Percentiles rank a stretch among this genome's conserved stretches.
These are phyloP conservation scores for Arabidopsis suecica DNA, from an alignment of 345 rosid genomes.

Conservation along the genomic window DNA sequence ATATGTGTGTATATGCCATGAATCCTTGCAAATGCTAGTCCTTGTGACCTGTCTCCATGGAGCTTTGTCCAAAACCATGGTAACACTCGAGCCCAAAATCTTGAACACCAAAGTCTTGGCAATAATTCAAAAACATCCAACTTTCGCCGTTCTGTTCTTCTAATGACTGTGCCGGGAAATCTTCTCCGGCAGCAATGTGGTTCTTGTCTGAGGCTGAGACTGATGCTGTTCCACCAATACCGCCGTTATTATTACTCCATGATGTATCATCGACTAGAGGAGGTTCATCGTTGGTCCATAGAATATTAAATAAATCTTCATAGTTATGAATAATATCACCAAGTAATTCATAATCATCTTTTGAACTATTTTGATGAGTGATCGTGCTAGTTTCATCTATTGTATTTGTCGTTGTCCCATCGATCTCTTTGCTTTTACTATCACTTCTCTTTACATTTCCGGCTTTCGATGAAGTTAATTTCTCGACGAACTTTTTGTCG, in stretches of 20 bases:
- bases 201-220: not conserved
- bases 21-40: not conserved
- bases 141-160: slow-evolving; percentile 33
- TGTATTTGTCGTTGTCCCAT: not conserved
- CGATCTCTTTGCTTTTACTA: not conserved
- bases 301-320: slow-evolving; percentile 53
- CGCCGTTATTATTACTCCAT: slow-evolving; percentile 26
- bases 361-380: slow-evolving; percentile 28
- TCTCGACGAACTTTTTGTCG: not conserved
- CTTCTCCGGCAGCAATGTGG: not conserved
- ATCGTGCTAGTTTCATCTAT: slow-evolving; percentile 30
- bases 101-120: slow-evolving; percentile 79
- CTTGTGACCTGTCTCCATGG: slow-evolving; percentile 11
- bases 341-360: slow-evolving; percentile 42
- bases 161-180: slow-evolving; percentile 32
- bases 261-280: slow-evolving; percentile 45
- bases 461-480: slow-evolving; percentile 1
- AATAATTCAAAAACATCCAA: slow-evolving; percentile 44
- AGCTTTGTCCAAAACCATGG: slow-evolving; percentile 30
- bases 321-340: slow-evolving; percentile 57
- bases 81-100: slow-evolving; percentile 67
- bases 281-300: slow-evolving; percentile 63
- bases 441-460: not conserved
- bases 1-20: not conserved
- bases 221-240: not conserved